These are phyloP conservation scores for Cynara cardunculus DNA, from an alignment of 129 eudicot genomes.

Conservation along the genomic window DNA sequence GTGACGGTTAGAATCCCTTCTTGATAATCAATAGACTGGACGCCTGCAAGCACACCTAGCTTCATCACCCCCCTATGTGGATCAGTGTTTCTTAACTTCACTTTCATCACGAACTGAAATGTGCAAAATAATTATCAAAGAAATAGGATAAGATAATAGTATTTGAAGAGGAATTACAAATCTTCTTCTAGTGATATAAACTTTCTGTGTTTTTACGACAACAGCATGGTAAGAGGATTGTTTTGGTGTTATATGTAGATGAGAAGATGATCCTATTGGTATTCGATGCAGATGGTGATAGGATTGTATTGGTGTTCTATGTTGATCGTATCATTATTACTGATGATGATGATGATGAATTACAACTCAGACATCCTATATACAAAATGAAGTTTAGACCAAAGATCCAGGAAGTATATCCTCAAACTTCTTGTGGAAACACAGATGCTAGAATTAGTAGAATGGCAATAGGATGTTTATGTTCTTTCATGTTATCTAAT, in stretches of 20 bases:
- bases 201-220: too few relatives aligned
- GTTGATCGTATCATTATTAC: too few relatives aligned
- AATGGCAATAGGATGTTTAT: neutral
- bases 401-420: neutral
- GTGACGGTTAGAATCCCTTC: neutral
- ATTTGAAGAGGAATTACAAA: neutral
- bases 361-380: too few relatives aligned
- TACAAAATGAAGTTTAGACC: neutral
- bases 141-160: neutral
- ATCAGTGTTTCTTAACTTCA: too few relatives aligned
- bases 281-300: too few relatives aligned
- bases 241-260: too few relatives aligned
- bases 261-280: too few relatives aligned
- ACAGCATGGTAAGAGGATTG: too few relatives aligned
- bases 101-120: conserved; percentile 18
- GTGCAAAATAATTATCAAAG: neutral
- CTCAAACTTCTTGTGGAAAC: neutral
- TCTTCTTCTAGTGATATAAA: neutral
- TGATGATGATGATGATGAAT: too few relatives aligned
- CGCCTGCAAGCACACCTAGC: neutral
- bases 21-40: neutral
- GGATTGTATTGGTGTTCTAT: neutral
- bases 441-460: neutral
- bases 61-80: too few relatives aligned
- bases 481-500: neutral